Evolutionary conservation across 768 basidiomycete species (phyloP).

Genomic region (Amylocystis lapponica): DNA sequence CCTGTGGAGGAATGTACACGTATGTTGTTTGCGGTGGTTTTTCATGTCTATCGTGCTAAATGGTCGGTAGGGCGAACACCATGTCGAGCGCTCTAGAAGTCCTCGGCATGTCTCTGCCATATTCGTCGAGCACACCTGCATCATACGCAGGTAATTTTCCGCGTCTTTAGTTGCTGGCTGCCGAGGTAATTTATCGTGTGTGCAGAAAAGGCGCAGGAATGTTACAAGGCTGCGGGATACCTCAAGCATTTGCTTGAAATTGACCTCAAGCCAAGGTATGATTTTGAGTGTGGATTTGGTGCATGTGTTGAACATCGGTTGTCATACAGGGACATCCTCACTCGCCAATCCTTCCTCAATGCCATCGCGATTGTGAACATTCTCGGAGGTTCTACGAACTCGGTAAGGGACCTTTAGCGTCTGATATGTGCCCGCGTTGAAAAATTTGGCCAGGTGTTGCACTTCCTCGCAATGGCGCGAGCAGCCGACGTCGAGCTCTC

Average conservation of each 20-base stretch:
- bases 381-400: conserved; percentile 85
- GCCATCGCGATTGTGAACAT: conserved; percentile 77
- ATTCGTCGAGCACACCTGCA: conserved; percentile 76
- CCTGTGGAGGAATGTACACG: conserved; percentile 89
- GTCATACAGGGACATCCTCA: conserved; percentile 54
- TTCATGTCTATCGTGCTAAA: neutral
- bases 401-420: conserved; percentile 38
- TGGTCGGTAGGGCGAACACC: conserved; percentile 59
- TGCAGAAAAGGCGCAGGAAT: conserved; percentile 78
- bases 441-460: conserved; percentile 52
- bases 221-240: conserved; percentile 70
- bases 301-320: conserved; percentile 15
- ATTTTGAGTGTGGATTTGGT: neutral
- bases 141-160: conserved; percentile 48
- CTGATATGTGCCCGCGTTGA: neutral
- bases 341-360: conserved; percentile 71
- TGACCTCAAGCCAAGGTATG: conserved; percentile 76
- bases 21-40: conserved; percentile 23
- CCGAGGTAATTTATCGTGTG: neutral
- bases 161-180: neutral
- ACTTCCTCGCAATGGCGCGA: conserved; percentile 80
- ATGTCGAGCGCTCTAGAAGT: conserved; percentile 85
- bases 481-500: conserved; percentile 68
- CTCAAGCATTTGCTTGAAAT: conserved; percentile 67
- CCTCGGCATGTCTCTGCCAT: conserved; percentile 81